Base-by-base conservation (phyloP, 2,329 filamentous ascomycete species). In the Aspergillus ochraceus region DNA sequence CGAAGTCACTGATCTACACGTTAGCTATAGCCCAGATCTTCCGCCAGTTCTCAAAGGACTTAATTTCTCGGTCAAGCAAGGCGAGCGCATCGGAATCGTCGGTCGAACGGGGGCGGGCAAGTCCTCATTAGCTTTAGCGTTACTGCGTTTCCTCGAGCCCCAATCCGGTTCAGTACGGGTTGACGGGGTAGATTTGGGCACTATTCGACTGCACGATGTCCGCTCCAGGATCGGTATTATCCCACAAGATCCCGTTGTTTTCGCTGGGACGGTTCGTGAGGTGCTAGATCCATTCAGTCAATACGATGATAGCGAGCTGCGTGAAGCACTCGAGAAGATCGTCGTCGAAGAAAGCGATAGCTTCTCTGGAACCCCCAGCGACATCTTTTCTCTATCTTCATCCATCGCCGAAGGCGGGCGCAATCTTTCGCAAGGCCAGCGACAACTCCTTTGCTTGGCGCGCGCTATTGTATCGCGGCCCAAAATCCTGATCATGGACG, bases 21-120 rank as follows among this genome's bases (percentile, higher is more conserved):
- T 91, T 32, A 78, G 80, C 22, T 93, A 93, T 70, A 89, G 89
- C 0, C 77, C 83, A 0, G 88, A 91, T 64, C 78, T 92, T 0
- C 86, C 88, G 0, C 84, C 89, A 0, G 88, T 92, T 0, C 79
- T 93, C 2, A 90, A 86, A 71, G 87, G 87, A 0, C 78, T 93
- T 19, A 86, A 80, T 1, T 92, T 94, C 73, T 78, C 76, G 14
- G 83, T 92, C 12, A 80, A 86, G 46, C 81, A 84, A 57, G 89
- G 88, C 63, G 86, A 92, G 75, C 81, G 90, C 14, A 78, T 93
- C 17, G 90, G 90, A n/a, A 87, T 92, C 3, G 87, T 93, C 4
- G 90, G 90, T 11, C 85, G 90, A 17, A 93, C 90, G 0, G 90
- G 90, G 3, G 90, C 90, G 0, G 90, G 90, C 58, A 93, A 93